phyloP scores from a whole-genome alignment of 768 basidiomycete genomes.

The Dacryopinax spathularia region DNA sequence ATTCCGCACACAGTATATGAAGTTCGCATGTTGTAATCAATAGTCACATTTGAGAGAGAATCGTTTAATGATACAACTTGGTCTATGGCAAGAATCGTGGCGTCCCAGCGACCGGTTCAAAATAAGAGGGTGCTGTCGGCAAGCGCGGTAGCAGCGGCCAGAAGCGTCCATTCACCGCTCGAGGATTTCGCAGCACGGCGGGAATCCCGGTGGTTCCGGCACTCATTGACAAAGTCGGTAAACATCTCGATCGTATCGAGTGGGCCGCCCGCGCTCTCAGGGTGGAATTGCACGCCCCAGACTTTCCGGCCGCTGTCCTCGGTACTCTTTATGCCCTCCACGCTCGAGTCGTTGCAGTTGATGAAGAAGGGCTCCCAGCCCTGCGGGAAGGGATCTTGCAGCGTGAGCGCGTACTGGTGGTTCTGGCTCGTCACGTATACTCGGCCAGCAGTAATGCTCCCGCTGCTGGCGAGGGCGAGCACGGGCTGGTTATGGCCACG shows the following conservation, averaged over 20 bases:
- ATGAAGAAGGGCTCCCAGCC: conserved; percentile 99
- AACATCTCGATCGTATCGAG: conserved; percentile 99
- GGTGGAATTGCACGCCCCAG: conserved; percentile 99
- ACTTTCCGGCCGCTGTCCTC: conserved; percentile 73
- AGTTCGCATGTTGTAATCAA: background rate
- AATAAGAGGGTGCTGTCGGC: too few relatives aligned
- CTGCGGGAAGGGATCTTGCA: conserved; percentile 87
- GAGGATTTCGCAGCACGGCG: too few relatives aligned
- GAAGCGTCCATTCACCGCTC: background rate
- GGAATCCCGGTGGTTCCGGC: conserved; percentile 34
- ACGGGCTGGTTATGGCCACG: conserved; percentile 99
- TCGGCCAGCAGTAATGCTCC: conserved; percentile 86
- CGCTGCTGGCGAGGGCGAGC: conserved; percentile 80
- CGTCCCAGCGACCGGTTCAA: too few relatives aligned
- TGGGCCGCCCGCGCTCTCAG: conserved; percentile 95
- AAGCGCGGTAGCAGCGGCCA: background rate
- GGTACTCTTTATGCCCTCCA: conserved; percentile 97
- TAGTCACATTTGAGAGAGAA: background rate
- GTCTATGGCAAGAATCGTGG: too few relatives aligned
- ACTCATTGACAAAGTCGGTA: conserved; percentile 76
- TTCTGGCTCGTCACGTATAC: conserved; percentile 98
- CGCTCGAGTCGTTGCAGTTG: conserved; percentile 97
- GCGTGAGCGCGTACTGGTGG: conserved; percentile 91
- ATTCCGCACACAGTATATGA: too few relatives aligned
- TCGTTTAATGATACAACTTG: background rate